These are phyloP conservation scores for Coemansia biformis DNA, from an alignment of 192 early-diverging fungal genomes.

Conservation along the genomic window DNA sequence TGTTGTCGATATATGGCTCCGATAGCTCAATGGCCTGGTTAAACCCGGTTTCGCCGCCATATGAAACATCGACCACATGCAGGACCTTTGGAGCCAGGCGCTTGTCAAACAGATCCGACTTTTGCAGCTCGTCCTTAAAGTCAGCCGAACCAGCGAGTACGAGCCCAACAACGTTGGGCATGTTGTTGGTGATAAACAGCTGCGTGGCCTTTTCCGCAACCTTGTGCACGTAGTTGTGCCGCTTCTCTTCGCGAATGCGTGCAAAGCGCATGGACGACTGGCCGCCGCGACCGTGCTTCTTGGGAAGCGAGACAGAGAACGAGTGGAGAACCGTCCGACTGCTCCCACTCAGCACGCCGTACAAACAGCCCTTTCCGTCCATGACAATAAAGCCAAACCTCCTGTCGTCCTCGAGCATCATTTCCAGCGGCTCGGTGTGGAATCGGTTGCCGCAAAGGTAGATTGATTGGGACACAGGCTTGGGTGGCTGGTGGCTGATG, in stretches of 20 bases:
- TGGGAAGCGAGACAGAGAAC: constrained; percentile 90
- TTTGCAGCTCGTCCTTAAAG: constrained; percentile 91
- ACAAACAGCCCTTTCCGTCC: constrained; percentile 95
- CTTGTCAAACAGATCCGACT: constrained; percentile 89
- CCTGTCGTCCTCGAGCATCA: constrained; percentile 84
- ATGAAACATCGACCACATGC: constrained; percentile 90
- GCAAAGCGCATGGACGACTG: constrained; percentile 97
- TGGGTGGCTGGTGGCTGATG: constrained; percentile 95
- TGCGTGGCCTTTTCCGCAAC: constrained; percentile 89
- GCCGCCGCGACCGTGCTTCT: constrained; percentile 99
- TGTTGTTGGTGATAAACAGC: constrained; percentile 87
- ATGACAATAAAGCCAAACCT: constrained; percentile 97
- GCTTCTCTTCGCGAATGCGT: constrained; percentile 92
- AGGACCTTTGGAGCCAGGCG: constrained; percentile 81
- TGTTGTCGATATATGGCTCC: constrained; percentile 77
- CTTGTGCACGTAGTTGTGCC: constrained; percentile 97
- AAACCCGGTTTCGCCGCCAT: constrained; percentile 98
- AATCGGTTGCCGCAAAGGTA: constrained; percentile 97
- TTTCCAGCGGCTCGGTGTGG: constrained; percentile 83
- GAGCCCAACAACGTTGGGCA: constrained; percentile 58
- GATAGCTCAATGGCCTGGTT: constrained; percentile 90
- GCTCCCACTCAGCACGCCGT: constrained; percentile 86
- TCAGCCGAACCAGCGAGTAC: constrained; percentile 95
- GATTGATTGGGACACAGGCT: constrained; percentile 92
- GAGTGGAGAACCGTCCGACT: constrained; percentile 87